Evolutionary conservation across 2,329 filamentous ascomycete species (phyloP).

Genomic region (Alternaria angustiovoidea): DNA sequence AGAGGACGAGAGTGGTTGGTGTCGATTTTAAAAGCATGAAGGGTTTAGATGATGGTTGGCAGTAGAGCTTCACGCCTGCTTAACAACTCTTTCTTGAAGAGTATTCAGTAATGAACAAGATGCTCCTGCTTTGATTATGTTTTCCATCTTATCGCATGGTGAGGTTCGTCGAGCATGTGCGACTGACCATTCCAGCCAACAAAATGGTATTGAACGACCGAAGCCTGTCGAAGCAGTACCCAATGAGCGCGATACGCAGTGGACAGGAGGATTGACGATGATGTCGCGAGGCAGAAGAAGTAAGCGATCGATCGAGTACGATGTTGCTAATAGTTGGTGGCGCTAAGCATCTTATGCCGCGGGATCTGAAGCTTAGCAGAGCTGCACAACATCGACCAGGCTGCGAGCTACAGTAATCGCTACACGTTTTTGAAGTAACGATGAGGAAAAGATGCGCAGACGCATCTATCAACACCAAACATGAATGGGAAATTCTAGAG

Average conservation of each 20-base stretch:
- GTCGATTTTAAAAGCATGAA: background rate
- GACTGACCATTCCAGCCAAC: background rate
- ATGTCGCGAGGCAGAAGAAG: constrained; percentile 8
- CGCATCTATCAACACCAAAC: background rate
- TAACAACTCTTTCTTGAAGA: background rate
- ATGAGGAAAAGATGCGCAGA: background rate
- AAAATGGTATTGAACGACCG: background rate
- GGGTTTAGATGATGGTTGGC: background rate
- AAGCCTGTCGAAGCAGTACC: background rate
- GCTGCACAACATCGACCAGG: background rate
- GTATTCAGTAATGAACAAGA: background rate
- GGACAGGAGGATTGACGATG: background rate
- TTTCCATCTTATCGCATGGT: background rate
- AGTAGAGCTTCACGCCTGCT: background rate
- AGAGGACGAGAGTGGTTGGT: background rate
- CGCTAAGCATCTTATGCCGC: constrained; percentile 13
- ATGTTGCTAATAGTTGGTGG: constrained; percentile 11
- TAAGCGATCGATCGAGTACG: constrained; percentile 11
- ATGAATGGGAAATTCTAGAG: background rate
- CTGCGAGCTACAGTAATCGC: background rate
- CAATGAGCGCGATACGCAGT: background rate
- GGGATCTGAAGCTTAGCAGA: constrained; percentile 14
- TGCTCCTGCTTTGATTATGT: background rate
- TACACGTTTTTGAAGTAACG: background rate
- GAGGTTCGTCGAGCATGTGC: background rate